phyloP scores from a whole-genome alignment of 768 basidiomycete genomes.

The Amanita pallidorosea region DNA sequence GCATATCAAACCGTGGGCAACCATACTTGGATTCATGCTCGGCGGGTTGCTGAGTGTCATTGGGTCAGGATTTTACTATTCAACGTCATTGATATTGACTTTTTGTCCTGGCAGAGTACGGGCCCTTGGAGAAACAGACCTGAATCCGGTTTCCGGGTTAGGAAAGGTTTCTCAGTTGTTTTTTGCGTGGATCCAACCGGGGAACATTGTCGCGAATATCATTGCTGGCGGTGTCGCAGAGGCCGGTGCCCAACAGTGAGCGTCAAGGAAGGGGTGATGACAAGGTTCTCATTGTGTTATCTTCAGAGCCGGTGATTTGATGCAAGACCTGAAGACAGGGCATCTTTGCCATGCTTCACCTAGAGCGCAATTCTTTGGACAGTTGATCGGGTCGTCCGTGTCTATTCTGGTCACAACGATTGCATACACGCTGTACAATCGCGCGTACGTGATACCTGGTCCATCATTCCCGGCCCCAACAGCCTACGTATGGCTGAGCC shows the following conservation, averaged over 20 bases:
- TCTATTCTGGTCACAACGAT: slow-evolving; percentile 85
- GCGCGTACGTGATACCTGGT: slow-evolving; percentile 82
- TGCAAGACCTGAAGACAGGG: slow-evolving; percentile 98
- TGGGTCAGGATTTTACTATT: slow-evolving; percentile 44
- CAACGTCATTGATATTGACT: slow-evolving; percentile 5
- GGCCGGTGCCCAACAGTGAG: slow-evolving; percentile 87
- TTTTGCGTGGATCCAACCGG: slow-evolving; percentile 90
- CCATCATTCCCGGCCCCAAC: slow-evolving; percentile 95
- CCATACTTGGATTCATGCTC: slow-evolving; percentile 69
- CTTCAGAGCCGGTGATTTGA: slow-evolving; percentile 83
- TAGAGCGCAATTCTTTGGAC: slow-evolving; percentile 88
- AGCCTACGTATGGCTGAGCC: slow-evolving; percentile 84
- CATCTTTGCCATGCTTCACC: slow-evolving; percentile 89
- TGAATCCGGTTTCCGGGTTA: slow-evolving; percentile 86
- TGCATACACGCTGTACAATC: slow-evolving; percentile 80
- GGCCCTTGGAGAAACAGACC: slow-evolving; percentile 91
- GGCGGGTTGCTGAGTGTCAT: slow-evolving; percentile 81
- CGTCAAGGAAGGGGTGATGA: not conserved
- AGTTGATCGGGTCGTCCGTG: slow-evolving; percentile 81
- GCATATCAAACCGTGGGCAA: slow-evolving; percentile 95
- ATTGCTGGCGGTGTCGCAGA: slow-evolving; percentile 96
- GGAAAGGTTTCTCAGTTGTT: slow-evolving; percentile 93
- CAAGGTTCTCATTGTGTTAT: slow-evolving; percentile 1
- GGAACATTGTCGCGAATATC: slow-evolving; percentile 95
- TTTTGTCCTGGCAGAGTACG: slow-evolving; percentile 51